Percentiles rank a stretch among this genome's conserved stretches.
Conservation (phyloP, 108 stramenopile species). For the Stephanodiscus minutulus region DNA sequence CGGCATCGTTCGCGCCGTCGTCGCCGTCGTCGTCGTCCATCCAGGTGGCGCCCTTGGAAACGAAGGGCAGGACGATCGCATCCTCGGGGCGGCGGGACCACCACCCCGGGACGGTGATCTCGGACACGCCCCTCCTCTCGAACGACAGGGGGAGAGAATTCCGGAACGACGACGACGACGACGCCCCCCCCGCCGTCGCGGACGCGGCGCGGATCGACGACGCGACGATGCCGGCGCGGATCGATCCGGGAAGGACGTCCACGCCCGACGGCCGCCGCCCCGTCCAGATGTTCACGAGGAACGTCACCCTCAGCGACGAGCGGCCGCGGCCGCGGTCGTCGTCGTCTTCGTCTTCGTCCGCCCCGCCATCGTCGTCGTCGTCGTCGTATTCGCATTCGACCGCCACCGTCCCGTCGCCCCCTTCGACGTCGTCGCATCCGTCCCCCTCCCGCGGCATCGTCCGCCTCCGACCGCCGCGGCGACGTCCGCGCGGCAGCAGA, state of each 20-base stretch:
- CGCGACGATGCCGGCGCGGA: constrained; percentile 7
- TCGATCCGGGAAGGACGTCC: constrained; percentile 43
- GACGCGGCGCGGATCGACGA: constrained; percentile 35
- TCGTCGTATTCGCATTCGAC: too few relatives aligned
- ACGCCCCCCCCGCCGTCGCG: neutral
- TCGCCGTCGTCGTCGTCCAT: constrained; percentile 39
- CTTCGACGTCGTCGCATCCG: too few relatives aligned
- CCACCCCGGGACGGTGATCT: neutral
- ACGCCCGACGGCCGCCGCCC: constrained; percentile 63
- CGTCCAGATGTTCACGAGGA: constrained; percentile 91
- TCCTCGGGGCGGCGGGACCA: too few relatives aligned
- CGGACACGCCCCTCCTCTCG: constrained; percentile 24
- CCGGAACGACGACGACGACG: constrained; percentile 13
- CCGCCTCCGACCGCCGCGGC: neutral
- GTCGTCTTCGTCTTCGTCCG: neutral
- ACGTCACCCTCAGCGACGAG: constrained; percentile 67
- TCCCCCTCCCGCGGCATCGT: neutral
- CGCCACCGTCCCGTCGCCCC: neutral
- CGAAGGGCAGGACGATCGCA: constrained; percentile 61
- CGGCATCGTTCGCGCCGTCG: constrained; percentile 15
- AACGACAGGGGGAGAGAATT: constrained; percentile 5
- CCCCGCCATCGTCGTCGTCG: neutral
- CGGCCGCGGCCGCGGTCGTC: neutral
- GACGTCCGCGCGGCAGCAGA: constrained; percentile 14
- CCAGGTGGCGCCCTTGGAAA: constrained; percentile 55